Conservation (phyloP, 176 grass and related monocot genomes). For the Hordeum vulgare region DNA sequence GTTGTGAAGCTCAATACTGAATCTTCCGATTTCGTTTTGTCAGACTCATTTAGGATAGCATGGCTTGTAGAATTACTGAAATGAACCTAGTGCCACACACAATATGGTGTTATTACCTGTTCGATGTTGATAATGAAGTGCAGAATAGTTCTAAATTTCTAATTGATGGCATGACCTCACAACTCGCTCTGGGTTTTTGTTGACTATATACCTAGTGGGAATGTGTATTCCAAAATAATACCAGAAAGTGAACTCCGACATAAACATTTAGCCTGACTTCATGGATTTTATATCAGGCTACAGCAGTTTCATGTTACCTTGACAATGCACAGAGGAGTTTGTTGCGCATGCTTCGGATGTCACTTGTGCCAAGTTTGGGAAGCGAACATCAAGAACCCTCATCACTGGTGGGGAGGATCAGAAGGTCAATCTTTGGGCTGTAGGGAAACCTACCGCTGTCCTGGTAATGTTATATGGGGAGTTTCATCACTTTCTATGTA, state of each 20-base stretch:
- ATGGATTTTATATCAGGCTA: background rate
- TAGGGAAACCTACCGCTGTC: constrained; percentile 74
- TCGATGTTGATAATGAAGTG: background rate
- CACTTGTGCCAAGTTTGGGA: constrained; percentile 87
- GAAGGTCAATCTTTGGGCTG: constrained; percentile 87
- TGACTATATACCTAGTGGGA: background rate
- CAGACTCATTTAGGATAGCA: constrained; percentile 7
- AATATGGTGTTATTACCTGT: background rate
- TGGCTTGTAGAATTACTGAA: background rate
- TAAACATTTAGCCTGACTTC: background rate
- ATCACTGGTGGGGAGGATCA: constrained; percentile 84
- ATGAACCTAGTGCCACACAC: background rate
- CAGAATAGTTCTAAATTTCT: background rate
- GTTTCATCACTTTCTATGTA: background rate
- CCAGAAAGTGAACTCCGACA: background rate
- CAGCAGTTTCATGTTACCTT: constrained; percentile 37
- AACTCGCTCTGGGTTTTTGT: background rate
- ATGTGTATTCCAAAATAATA: background rate
- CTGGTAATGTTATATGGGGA: constrained; percentile 43
- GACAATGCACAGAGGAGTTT: constrained; percentile 79
- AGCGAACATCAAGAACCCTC: constrained; percentile 62
- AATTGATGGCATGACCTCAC: background rate
- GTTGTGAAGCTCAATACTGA: background rate
- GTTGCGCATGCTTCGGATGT: constrained; percentile 69
- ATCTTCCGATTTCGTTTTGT: background rate